Percentiles rank a stretch among this genome's conserved stretches.
Conservation (phyloP, 768 basidiomycete genomes). For the Lactarius sanguifluus region DNA sequence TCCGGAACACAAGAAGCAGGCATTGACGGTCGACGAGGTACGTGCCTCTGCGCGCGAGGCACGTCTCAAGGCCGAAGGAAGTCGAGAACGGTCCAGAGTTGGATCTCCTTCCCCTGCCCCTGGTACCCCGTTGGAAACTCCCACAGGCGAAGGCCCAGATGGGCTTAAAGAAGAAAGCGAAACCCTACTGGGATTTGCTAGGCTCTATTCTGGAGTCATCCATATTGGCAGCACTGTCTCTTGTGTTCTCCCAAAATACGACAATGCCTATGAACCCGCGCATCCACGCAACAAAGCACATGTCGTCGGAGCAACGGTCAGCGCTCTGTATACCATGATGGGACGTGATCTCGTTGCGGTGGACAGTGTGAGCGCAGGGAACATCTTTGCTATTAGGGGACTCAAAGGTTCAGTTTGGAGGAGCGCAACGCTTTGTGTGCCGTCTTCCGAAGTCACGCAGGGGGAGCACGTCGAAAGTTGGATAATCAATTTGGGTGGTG, state of each 20-base stretch:
- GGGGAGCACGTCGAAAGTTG: constrained; percentile 45
- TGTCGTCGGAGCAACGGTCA: constrained; percentile 58
- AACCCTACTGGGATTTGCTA: constrained; percentile 85
- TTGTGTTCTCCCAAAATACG: constrained; percentile 87
- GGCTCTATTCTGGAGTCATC: constrained; percentile 89
- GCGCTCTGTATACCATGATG: constrained; percentile 95
- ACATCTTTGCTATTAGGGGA: constrained; percentile 91
- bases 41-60: constrained; percentile 56
- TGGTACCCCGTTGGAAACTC: constrained; percentile 30
- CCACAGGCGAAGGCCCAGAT: constrained; percentile 21
- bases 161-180: constrained; percentile 47
- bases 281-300: constrained; percentile 70
- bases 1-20: constrained; percentile 80
- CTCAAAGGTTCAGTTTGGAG: constrained; percentile 88
- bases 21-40: constrained; percentile 82
- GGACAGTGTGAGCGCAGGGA: constrained; percentile 81
- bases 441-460: constrained; percentile 46
- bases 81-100: constrained; percentile 19
- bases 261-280: constrained; percentile 54
- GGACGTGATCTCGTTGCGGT: constrained; percentile 89
- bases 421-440: constrained; percentile 85
- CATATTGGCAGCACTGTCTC: constrained; percentile 60
- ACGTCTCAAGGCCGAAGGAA: constrained; percentile 31
- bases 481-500: constrained; percentile 78
- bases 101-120: constrained; percentile 16